These are phyloP conservation scores for Cryoendolithus antarcticus DNA, from an alignment of 2,329 filamentous ascomycete species.

Conservation along the genomic window DNA sequence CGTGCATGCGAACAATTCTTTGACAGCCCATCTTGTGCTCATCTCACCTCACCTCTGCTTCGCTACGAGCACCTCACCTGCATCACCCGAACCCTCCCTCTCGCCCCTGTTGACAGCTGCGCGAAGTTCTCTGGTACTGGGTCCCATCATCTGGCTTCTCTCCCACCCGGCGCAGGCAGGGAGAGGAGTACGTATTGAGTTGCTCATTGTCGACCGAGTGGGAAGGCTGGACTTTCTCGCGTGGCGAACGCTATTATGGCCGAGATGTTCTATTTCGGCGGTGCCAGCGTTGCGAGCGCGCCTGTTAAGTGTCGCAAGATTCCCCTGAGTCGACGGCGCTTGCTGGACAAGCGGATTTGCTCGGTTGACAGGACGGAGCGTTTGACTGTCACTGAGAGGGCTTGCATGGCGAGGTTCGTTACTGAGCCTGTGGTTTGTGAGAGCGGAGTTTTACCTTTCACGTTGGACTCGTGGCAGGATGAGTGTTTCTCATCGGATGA, in stretches of 20 bases:
- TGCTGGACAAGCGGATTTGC: constrained; percentile 8
- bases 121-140: no score
- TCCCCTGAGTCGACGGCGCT: constrained; percentile 7
- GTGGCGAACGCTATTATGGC: constrained; percentile 7
- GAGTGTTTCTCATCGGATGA: no score
- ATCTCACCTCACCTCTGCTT: no score
- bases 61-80: no score
- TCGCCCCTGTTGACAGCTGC: no score
- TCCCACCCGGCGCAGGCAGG: no score
- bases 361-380: constrained; percentile 6
- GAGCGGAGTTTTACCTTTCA: no score
- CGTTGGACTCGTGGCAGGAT: no score
- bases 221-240: not conserved
- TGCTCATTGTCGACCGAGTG: no score
- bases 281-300: constrained; percentile 8
- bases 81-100: no score
- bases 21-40: constrained; percentile 5
- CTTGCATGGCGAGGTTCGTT: not conserved
- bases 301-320: constrained; percentile 6
- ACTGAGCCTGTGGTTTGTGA: not conserved
- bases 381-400: constrained; percentile 7
- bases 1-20: constrained; percentile 6
- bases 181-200: no score
- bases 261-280: constrained; percentile 17
- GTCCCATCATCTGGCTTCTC: no score